Evolutionary conservation across 169 alveolate genomes (phyloP).

Genomic region (Condylostoma magnum): DNA sequence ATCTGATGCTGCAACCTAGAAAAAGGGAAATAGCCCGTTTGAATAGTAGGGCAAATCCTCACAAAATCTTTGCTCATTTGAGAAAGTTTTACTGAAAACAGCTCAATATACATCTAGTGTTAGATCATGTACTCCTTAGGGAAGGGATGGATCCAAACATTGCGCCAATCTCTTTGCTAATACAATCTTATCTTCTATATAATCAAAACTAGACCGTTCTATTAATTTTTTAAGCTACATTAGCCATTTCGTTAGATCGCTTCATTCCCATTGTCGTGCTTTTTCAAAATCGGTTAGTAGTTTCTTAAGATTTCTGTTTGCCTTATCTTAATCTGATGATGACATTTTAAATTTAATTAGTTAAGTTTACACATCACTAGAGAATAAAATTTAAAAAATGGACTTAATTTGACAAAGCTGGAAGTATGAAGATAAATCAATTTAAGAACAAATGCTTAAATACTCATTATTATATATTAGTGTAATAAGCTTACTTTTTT

Average conservation of each 20-base stretch:
- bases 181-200: background rate
- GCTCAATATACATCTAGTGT: background rate
- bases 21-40: constrained; percentile 23
- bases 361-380: too few relatives aligned
- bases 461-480: too few relatives aligned
- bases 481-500: too few relatives aligned
- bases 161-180: constrained; percentile 18
- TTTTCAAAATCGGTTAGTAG: too few relatives aligned
- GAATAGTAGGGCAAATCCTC: background rate
- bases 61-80: too few relatives aligned
- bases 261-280: constrained; percentile 32
- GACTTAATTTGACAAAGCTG: too few relatives aligned
- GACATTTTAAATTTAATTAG: too few relatives aligned
- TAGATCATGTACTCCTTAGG: constrained; percentile 3
- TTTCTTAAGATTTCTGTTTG: too few relatives aligned
- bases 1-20: constrained; percentile 11
- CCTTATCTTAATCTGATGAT: too few relatives aligned
- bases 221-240: background rate
- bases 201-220: background rate
- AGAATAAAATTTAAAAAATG: too few relatives aligned
- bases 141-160: constrained; percentile 10
- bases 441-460: too few relatives aligned
- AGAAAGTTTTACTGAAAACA: background rate
- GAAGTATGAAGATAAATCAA: too few relatives aligned
- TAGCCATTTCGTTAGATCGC: constrained; percentile 29